Percentiles rank a stretch among this genome's conserved stretches.
Conservation (phyloP, 768 basidiomycete genomes). For the Rhodotorula graminis region DNA sequence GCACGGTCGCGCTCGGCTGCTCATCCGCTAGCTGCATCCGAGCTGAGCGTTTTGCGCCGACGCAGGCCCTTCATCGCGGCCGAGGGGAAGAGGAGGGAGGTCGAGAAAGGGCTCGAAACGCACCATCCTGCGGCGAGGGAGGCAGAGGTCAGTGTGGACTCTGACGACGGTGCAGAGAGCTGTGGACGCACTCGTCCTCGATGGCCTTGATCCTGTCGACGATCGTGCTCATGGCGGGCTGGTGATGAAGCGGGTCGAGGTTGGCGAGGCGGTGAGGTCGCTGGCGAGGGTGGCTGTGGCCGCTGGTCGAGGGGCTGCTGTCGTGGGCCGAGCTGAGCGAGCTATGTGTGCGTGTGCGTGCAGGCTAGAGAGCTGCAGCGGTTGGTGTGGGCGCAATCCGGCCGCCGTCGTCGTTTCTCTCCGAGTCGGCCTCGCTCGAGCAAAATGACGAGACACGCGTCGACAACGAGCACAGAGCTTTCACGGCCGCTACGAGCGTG, state of each 20-base stretch:
- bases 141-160: not conserved
- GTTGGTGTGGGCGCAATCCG: no score
- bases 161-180: not conserved
- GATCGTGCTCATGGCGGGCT: conserved; percentile 9
- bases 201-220: conserved; percentile 56
- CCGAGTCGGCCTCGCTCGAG: no score
- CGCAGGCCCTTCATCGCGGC: not conserved
- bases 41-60: not conserved
- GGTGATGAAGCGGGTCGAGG: not conserved
- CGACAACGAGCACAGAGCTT: no score
- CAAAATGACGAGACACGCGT: no score
- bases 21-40: rapidly evolving
- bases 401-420: no score
- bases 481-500: no score
- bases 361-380: not conserved
- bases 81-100: not conserved
- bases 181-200: conserved; percentile 75
- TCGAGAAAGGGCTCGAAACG: not conserved
- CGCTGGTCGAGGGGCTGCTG: not conserved
- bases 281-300: not conserved
- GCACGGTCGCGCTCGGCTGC: not conserved
- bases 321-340: not conserved
- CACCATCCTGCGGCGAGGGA: not conserved
- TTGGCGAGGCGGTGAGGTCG: not conserved
- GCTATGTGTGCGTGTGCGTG: not conserved